Conservation (phyloP, 495 filamentous ascomycete genomes). For the Penicillium bialowiezense region DNA sequence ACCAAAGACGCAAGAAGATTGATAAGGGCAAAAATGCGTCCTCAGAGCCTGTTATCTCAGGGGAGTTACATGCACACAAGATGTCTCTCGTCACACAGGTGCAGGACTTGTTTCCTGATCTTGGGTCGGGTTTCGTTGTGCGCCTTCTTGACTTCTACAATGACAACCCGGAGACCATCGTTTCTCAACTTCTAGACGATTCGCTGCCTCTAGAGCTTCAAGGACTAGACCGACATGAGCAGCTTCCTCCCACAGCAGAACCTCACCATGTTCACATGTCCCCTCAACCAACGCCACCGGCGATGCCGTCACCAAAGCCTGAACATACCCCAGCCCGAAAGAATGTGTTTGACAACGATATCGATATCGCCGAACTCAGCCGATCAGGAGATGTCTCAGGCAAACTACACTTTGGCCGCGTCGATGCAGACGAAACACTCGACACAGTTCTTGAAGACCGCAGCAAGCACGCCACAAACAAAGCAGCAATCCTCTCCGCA, state of each 20-base stretch:
- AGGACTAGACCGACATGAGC: slow-evolving; percentile 38
- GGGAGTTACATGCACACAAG: slow-evolving; percentile 70
- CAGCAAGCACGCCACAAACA: slow-evolving; percentile 58
- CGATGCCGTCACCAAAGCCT: slow-evolving; percentile 22
- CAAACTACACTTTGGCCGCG: slow-evolving; percentile 73
- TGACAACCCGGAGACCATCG: slow-evolving; percentile 74
- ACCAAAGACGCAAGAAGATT: slow-evolving; percentile 52
- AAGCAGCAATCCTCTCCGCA: slow-evolving; percentile 87
- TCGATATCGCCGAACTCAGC: slow-evolving; percentile 75
- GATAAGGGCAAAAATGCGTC: slow-evolving; percentile 70
- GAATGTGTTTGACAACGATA: slow-evolving; percentile 71
- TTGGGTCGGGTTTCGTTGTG: slow-evolving; percentile 79
- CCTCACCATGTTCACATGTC: slow-evolving; percentile 17
- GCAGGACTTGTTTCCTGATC: slow-evolving; percentile 88
- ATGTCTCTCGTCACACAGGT: slow-evolving; percentile 83
- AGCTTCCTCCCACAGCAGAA: slow-evolving; percentile 27
- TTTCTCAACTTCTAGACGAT: slow-evolving; percentile 81
- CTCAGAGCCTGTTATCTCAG: slow-evolving; percentile 36
- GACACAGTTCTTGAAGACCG: slow-evolving; percentile 57
- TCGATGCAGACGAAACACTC: slow-evolving; percentile 58
- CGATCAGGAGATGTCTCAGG: slow-evolving; percentile 43
- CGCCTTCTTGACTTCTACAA: slow-evolving; percentile 75
- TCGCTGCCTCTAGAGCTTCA: slow-evolving; percentile 59
- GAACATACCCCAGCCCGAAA: slow-evolving; percentile 39
- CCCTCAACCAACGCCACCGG: slow-evolving; percentile 40